These are phyloP conservation scores for Psilocybe subaeruginosa DNA, from an alignment of 768 basidiomycete genomes.

Conservation along the genomic window DNA sequence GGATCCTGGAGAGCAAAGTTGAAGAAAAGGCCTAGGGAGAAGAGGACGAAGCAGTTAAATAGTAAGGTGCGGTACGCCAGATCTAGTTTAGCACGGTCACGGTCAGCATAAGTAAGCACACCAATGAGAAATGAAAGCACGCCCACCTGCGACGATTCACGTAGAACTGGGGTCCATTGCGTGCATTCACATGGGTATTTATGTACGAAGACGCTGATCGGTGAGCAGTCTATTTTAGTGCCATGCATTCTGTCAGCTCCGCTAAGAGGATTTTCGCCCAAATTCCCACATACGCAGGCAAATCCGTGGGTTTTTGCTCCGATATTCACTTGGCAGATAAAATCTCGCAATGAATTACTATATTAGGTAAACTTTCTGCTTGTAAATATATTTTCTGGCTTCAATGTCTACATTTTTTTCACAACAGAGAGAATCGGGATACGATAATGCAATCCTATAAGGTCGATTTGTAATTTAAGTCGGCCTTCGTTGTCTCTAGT, in stretches of 20 bases:
- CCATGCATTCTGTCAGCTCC: neutral
- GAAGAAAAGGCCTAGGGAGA: neutral
- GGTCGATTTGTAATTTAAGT: too few relatives aligned
- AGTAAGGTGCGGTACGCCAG: neutral
- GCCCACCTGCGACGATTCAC: neutral
- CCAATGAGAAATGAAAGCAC: too few relatives aligned
- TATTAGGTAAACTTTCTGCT: too few relatives aligned
- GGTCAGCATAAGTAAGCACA: neutral
- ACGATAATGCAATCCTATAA: too few relatives aligned
- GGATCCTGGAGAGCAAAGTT: neutral
- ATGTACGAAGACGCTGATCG: neutral
- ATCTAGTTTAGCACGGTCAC: neutral
- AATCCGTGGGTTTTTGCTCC: neutral
- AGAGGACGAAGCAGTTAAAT: neutral
- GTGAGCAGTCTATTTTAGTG: neutral
- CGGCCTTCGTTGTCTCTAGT: too few relatives aligned
- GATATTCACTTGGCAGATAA: too few relatives aligned
- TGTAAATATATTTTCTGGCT: too few relatives aligned
- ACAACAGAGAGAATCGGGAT: too few relatives aligned
- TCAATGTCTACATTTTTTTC: too few relatives aligned
- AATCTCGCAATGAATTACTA: too few relatives aligned
- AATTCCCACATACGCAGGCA: neutral
- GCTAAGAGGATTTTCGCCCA: neutral
- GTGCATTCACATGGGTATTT: neutral
- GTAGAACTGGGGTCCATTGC: neutral